These are phyloP conservation scores for Phytophthora sp. DNA, from an alignment of 352 stramenopile species.

Conservation along the genomic window DNA sequence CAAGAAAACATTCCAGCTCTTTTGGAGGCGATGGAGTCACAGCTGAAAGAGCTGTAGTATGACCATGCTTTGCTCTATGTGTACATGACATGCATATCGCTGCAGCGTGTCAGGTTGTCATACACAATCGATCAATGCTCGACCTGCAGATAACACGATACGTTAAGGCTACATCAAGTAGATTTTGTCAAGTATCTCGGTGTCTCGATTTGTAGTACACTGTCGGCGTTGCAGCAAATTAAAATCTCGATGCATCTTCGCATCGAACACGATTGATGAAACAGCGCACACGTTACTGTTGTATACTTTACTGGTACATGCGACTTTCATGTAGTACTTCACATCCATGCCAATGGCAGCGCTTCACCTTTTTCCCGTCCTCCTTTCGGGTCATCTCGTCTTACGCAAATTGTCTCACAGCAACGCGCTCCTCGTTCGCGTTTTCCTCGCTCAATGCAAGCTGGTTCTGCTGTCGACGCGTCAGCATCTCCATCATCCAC, in stretches of 20 bases:
- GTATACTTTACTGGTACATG: constrained; percentile 28
- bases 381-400: background rate
- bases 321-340: constrained; percentile 26
- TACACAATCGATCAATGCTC: no score
- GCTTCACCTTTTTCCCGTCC: constrained; percentile 10
- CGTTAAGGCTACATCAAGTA: constrained; percentile 2
- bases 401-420: constrained; percentile 10
- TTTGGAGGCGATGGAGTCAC: constrained; percentile 59
- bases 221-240: background rate
- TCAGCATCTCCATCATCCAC: constrained; percentile 40
- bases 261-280: constrained; percentile 1
- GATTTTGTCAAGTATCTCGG: constrained; percentile 16
- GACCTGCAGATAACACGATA: constrained; percentile 6
- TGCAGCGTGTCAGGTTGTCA: constrained; percentile 6
- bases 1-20: constrained; percentile 63
- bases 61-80: background rate
- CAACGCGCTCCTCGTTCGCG: constrained; percentile 27
- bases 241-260: background rate
- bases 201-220: background rate
- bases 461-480: constrained; percentile 40
- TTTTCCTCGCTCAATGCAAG: constrained; percentile 41
- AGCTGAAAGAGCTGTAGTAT: constrained; percentile 47
- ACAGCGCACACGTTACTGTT: constrained; percentile 8
- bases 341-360: constrained; percentile 22
- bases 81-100: constrained; percentile 6